phyloP scores from a whole-genome alignment of 352 stramenopile species.

The Globisporangium echinulatum region DNA sequence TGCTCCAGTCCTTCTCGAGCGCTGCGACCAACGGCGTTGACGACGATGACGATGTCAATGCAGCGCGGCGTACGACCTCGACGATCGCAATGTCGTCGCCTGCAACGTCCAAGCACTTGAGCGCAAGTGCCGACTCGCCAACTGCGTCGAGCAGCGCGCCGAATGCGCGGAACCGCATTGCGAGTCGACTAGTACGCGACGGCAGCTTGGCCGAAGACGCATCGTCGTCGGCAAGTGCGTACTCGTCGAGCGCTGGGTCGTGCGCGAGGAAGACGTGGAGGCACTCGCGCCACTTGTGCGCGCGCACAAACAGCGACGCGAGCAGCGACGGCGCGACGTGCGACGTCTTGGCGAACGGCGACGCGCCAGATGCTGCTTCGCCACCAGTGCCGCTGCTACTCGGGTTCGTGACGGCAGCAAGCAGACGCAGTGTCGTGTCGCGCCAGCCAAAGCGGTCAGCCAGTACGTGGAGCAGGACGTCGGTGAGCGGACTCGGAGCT shows the following conservation, averaged over 20 bases:
- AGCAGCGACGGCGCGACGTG: constrained; percentile 33
- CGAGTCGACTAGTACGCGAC: constrained; percentile 34
- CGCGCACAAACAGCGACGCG: constrained; percentile 43
- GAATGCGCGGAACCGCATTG: constrained; percentile 35
- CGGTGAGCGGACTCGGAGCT: constrained; percentile 37
- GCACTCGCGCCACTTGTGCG: constrained; percentile 50
- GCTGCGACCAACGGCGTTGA: constrained; percentile 22
- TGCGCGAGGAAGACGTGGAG: constrained; percentile 37
- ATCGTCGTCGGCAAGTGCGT: constrained; percentile 45
- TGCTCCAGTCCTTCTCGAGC: constrained; percentile 47
- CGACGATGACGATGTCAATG: constrained; percentile 15
- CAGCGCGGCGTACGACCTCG: constrained; percentile 31
- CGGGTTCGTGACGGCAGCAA: constrained; percentile 30
- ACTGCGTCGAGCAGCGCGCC: constrained; percentile 37
- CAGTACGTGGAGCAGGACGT: constrained; percentile 30
- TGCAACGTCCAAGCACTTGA: constrained; percentile 62
- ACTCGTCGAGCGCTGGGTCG: constrained; percentile 64
- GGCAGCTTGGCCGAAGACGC: constrained; percentile 46
- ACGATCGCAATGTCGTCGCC: constrained; percentile 63
- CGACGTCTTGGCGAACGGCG: constrained; percentile 35
- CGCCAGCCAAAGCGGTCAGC: constrained; percentile 59
- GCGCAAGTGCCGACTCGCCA: constrained; percentile 43
- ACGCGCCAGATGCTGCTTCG: constrained; percentile 4
- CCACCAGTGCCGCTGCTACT: constrained; percentile 8
- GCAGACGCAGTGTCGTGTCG: constrained; percentile 36